Conservation (phyloP, 768 basidiomycete species). For the Termitomyces bulborhizus region DNA sequence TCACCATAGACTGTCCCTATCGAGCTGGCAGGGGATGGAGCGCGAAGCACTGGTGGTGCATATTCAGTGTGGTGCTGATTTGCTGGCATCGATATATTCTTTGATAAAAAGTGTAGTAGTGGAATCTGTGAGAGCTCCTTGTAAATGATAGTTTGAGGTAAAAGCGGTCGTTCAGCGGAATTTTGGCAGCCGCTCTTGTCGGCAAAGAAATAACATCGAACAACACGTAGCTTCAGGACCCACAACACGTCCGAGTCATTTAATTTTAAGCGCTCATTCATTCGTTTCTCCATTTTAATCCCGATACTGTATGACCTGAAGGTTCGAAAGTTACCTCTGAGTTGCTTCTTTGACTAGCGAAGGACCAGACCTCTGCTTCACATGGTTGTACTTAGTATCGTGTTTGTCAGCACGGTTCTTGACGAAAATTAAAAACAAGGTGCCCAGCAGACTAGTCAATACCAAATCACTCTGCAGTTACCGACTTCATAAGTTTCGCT, state of each 20-base stretch:
- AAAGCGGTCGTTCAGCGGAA: no score
- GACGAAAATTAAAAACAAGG: no score
- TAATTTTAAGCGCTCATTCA: no score
- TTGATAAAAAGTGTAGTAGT: not conserved
- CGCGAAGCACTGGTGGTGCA: slow-evolving; percentile 39
- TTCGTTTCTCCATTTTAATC: not conserved
- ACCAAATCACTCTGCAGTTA: not conserved
- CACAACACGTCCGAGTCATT: not conserved
- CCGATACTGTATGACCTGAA: not conserved
- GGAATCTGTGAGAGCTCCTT: not conserved
- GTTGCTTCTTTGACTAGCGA: no score
- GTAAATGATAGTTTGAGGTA: not conserved
- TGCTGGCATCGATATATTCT: slow-evolving; percentile 13
- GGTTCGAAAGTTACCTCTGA: not conserved
- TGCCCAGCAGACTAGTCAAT: no score
- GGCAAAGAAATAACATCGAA: not conserved
- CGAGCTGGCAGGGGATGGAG: slow-evolving; percentile 47
- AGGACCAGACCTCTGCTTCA: no score
- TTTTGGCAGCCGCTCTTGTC: not conserved
- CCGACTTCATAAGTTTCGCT: no score
- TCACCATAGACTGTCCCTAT: slow-evolving; percentile 39
- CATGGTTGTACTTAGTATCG: no score
- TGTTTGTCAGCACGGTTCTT: no score
- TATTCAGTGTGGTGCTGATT: slow-evolving; percentile 36
- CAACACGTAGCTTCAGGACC: not conserved